Base-by-base conservation (phyloP, 495 filamentous ascomycete genomes). In the Thozetella sp. region DNA sequence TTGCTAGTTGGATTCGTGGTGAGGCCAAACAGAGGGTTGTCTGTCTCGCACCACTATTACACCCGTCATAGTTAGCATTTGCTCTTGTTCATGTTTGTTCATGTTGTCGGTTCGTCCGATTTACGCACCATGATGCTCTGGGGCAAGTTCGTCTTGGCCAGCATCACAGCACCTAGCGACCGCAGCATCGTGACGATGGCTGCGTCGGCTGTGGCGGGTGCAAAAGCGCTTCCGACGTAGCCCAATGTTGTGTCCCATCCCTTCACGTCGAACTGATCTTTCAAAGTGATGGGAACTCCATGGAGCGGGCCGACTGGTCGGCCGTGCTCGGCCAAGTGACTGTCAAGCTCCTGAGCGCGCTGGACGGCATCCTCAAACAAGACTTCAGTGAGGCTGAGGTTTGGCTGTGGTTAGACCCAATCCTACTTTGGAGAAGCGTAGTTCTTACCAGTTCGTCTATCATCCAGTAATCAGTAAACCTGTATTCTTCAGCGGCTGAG, bases 111-210 rank as follows among this genome's bases (percentile, higher is more conserved):
- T n/a, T n/a, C n/a, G n/a, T n/a, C n/a, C n/a, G n/a, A 37, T 15
- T 37, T 15, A 19, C 80, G 82, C 12, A 87, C 90, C 60, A 96
- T 79, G n/a, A 96, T 83, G 0, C 92, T 93, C 51, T 91, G 86
- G 1, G 92, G 92, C 6, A 94, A 71, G 55, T 92, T 92, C 1
- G 92, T 95, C 77, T 95, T 96, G 13, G 90, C 89, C 66, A 93
- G 91, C 1, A 92, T 89, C 1, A 95, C 80, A 10, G 92, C 92
- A 20, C 88, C 88, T 11, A 92, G 90, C 69, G 91, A 88, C 64
- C 91, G 92, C 25, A 95, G 71, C 19, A 95, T 68, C 45, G 76
- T 78, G 6, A 91, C 83, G 71, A 94, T 78, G 4, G 83, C 76
- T 0, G 90, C 90, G 80, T 94, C 89, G 52, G 75, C 67, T 46